A percentile compares a stretch with the other conserved stretches of the same genome.
These are phyloP conservation scores for Penicillium sp. DNA, from an alignment of 2,329 filamentous ascomycete genomes.

Conservation along the genomic window DNA sequence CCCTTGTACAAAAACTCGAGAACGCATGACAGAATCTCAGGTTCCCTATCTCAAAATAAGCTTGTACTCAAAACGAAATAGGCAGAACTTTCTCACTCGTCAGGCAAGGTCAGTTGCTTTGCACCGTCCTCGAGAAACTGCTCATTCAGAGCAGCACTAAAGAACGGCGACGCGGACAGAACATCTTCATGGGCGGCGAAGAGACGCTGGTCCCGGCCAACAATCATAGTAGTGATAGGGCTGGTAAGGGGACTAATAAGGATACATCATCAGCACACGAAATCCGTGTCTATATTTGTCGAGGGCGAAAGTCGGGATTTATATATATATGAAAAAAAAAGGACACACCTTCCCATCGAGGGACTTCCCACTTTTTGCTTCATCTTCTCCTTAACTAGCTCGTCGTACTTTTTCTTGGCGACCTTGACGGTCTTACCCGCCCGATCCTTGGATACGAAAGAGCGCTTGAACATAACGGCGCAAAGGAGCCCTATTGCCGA, in stretches of 20 bases:
- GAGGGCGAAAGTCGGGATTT: background rate
- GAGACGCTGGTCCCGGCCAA: constrained; percentile 74
- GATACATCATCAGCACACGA: constrained; percentile 12
- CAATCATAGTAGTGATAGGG: constrained; percentile 76
- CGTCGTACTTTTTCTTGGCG: constrained; percentile 64
- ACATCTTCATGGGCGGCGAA: constrained; percentile 95
- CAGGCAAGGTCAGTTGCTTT: constrained; percentile 70
- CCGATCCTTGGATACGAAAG: constrained; percentile 73
- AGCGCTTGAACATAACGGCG: constrained; percentile 79
- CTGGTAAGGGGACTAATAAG: constrained; percentile 45
- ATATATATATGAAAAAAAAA: background rate
- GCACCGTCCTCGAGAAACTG: constrained; percentile 61
- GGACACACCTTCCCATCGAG: constrained; percentile 42
- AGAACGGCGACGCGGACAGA: constrained; percentile 75
- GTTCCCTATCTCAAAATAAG: constrained; percentile 52
- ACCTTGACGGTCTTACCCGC: constrained; percentile 80
- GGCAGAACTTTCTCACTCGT: constrained; percentile 39
- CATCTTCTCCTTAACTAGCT: constrained; percentile 76
- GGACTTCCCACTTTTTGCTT: constrained; percentile 67
- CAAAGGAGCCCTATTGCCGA: constrained; percentile 21
- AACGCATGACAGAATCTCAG: constrained; percentile 83
- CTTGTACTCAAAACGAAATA: background rate
- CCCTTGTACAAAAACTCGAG: constrained; percentile 97
- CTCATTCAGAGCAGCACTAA: constrained; percentile 61
- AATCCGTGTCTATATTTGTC: background rate